Percentiles rank a stretch among this genome's conserved stretches.
These are phyloP conservation scores for Prosopis cineraria DNA, from an alignment of 306 rosid species.

Conservation along the genomic window DNA sequence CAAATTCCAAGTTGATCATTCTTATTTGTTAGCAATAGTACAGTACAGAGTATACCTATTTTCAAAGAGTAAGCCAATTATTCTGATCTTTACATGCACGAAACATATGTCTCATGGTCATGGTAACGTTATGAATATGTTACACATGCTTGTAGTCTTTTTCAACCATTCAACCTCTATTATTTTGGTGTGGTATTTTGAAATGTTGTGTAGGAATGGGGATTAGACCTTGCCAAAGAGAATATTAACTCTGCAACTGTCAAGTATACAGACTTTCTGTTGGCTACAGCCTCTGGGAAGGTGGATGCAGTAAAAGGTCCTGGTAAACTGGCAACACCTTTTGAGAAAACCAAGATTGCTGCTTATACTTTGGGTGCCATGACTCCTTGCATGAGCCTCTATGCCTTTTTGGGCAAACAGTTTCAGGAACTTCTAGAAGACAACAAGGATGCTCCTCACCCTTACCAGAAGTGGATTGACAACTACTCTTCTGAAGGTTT, in stretches of 20 bases:
- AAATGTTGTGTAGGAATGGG: slow-evolving; percentile 76
- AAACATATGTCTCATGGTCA: slow-evolving; percentile 9
- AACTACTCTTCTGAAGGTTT: slow-evolving; percentile 74
- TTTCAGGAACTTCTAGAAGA: slow-evolving; percentile 56
- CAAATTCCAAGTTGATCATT: slow-evolving; percentile 8
- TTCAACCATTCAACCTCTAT: slow-evolving; percentile 14
- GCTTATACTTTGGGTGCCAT: slow-evolving; percentile 95
- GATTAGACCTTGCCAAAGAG: slow-evolving; percentile 60
- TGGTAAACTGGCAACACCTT: slow-evolving; percentile 96
- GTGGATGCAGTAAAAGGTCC: slow-evolving; percentile 87
- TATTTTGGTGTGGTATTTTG: slow-evolving; percentile 23
- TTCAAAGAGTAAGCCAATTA: slow-evolving; percentile 22
- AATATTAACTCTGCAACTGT: slow-evolving; percentile 72
- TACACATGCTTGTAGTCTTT: slow-evolving; percentile 8
- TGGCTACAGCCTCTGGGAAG: slow-evolving; percentile 97
- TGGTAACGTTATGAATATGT: slow-evolving; percentile 19
- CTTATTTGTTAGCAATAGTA: background rate
- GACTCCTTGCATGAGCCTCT: slow-evolving; percentile 97
- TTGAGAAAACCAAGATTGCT: slow-evolving; percentile 95
- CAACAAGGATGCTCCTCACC: slow-evolving; percentile 57
- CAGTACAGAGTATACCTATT: background rate
- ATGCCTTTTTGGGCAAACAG: slow-evolving; percentile 84
- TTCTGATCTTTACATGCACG: slow-evolving; percentile 7
- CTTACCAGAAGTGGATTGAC: slow-evolving; percentile 86
- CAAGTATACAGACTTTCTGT: slow-evolving; percentile 84